phyloP scores from a whole-genome alignment of 2,329 filamentous ascomycete species.

The Venturia asperata region DNA sequence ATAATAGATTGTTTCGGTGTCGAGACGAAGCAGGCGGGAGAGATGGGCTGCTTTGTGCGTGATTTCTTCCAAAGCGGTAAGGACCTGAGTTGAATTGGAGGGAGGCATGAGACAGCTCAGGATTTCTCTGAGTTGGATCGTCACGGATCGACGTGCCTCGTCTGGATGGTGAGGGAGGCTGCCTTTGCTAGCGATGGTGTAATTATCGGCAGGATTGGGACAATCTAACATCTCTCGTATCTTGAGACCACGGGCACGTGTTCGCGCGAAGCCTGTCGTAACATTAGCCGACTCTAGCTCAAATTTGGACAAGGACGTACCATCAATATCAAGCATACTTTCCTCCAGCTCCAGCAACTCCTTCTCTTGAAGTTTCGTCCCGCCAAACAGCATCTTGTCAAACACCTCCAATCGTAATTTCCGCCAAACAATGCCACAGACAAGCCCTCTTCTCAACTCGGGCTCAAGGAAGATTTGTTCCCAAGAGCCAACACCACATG shows the following conservation, averaged over 20 bases:
- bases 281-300: neutral
- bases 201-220: neutral
- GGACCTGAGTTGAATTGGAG: neutral
- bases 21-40: slow-evolving; percentile 1
- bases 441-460: slow-evolving; percentile 7
- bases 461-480: slow-evolving; percentile 12
- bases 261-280: neutral
- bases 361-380: neutral
- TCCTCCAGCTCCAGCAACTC: slow-evolving; percentile 1
- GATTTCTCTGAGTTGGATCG: neutral
- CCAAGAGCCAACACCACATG: slow-evolving; percentile 6
- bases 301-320: neutral
- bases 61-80: neutral
- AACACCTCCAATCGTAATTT: neutral
- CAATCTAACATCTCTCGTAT: neutral
- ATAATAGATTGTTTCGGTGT: slow-evolving; percentile 14
- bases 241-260: slow-evolving; percentile 1
- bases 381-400: slow-evolving; percentile 4
- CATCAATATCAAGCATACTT: neutral
- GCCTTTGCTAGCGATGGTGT: neutral
- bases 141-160: neutral
- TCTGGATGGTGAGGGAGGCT: neutral
- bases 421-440: slow-evolving; percentile 15
- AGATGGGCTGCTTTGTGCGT: slow-evolving; percentile 5
- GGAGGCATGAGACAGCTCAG: neutral